Conservation (phyloP, 805 yeast species). For the Spathaspora boniae region DNA sequence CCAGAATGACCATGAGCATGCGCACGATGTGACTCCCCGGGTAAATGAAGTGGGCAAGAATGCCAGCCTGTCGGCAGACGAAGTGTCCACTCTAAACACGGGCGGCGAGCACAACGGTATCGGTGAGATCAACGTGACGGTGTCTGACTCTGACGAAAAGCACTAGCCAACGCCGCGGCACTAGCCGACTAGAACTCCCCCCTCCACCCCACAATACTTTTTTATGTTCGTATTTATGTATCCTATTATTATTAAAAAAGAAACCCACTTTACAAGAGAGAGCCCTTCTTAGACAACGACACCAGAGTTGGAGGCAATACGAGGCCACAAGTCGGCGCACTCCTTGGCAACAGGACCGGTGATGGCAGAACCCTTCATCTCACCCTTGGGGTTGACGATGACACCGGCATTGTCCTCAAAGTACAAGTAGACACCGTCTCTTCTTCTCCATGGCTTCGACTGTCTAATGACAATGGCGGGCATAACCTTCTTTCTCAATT, state of each 20-base stretch:
- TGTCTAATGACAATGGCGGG: slow-evolving; percentile 99
- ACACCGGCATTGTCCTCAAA: slow-evolving; percentile 99
- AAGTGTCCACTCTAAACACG: slow-evolving; percentile 7
- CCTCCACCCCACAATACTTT: slow-evolving; percentile 1
- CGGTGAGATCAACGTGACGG: slow-evolving; percentile 3
- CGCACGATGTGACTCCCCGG: no score
- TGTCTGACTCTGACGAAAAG: slow-evolving; percentile 15
- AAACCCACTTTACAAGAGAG: slow-evolving; percentile 11
- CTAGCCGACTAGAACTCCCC: no score
- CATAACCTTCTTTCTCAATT: slow-evolving; percentile 99
- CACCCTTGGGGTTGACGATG: slow-evolving; percentile 99
- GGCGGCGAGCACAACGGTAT: slow-evolving; percentile 8
- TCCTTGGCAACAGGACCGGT: slow-evolving; percentile 99
- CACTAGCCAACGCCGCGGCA: no score
- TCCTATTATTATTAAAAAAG: slow-evolving; percentile 2
- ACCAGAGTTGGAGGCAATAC: slow-evolving; percentile 99
- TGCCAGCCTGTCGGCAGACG: no score
- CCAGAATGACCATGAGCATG: slow-evolving; percentile 3
- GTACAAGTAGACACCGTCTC: slow-evolving; percentile 99
- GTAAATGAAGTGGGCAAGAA: no score
- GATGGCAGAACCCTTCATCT: slow-evolving; percentile 99
- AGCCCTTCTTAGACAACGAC: slow-evolving; percentile 81
- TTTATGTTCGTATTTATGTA: neutral
- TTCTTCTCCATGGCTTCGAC: slow-evolving; percentile 99
- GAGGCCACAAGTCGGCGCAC: slow-evolving; percentile 99